These are phyloP conservation scores for Microthlaspi erraticum DNA, from an alignment of 345 rosid species.

Conservation along the genomic window DNA sequence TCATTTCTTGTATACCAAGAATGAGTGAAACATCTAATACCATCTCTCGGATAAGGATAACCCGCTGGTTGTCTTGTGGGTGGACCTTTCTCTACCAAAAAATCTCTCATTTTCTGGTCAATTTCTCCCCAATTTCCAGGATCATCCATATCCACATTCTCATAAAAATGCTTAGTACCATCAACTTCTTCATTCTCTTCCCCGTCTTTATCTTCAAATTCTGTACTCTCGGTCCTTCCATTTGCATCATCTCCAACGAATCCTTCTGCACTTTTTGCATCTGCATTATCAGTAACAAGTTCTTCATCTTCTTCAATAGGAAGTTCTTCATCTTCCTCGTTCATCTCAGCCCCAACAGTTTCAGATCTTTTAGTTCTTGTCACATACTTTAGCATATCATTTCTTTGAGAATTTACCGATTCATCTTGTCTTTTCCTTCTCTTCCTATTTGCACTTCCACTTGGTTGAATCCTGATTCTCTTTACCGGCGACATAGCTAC, in stretches of 20 bases:
- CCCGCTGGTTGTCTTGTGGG: background rate
- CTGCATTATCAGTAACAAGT: background rate
- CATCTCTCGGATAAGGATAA: background rate
- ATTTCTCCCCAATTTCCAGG: background rate
- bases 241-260: background rate
- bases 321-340: background rate
- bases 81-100: conserved; percentile 26
- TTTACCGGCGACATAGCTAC: background rate
- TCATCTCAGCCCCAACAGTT: background rate
- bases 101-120: background rate
- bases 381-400: conserved; percentile 3
- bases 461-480: background rate
- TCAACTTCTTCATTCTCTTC: background rate
- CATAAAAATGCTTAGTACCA: background rate
- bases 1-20: background rate
- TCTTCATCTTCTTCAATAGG: background rate
- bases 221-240: background rate
- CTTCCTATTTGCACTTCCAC: background rate
- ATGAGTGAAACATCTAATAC: background rate
- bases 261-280: background rate
- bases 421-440: background rate
- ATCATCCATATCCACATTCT: conserved; percentile 17
- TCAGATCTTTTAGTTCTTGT: background rate
- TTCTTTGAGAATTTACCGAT: background rate
- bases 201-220: background rate